Evolutionary conservation across 805 yeast species (phyloP), one percentile per base, ranked within the genome.

Genomic region (Lipomyces japonicus): DNA sequence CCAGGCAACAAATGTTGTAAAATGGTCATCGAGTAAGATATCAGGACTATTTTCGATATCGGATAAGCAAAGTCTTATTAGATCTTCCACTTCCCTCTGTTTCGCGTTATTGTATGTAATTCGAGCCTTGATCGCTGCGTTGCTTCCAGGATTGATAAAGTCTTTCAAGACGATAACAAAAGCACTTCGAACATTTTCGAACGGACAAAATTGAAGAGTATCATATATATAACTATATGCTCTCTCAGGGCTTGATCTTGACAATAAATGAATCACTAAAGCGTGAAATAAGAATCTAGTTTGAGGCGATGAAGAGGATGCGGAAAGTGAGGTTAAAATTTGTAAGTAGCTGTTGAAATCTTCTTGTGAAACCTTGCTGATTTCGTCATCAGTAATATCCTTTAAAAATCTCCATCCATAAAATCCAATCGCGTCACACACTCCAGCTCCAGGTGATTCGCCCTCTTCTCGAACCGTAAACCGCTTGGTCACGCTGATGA

Each of bases 121-220:
- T 21, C 12, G 32, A n/a, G n/a, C 37, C n/a, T 34, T 14, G 6
- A 19, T 34, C 7, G 37, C 37, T 1, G 35, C 25, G n/a, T 34
- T 36, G 1, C 42, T 22, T 5, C 48, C 34, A 9, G 34, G 25
- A 7, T 39, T 25, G 26, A 54, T 14, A 44, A 88, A 71, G 58
- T 82, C 87, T 64, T 84, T 87, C 61, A 88, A 74, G 22, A 87
- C 79, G 3, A 82, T 79, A 16, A 87, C 75, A 32, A 80, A 68
- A 2, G 80, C 80, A 22, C 82, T 73, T 58, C 80, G 80, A 21
- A 79, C 77, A 35, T 76, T 75, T 35, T 75, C 79, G 61, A 75
- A 79, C 1, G 93, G 90, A 61, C 91, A 84, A 44, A 76, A 71
- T 25, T 71, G 69, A 44, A 91, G 70, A 0, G 88, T 74, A 61